Conservation (phyloP, 306 rosid species). For the Cicer yamashitae region DNA sequence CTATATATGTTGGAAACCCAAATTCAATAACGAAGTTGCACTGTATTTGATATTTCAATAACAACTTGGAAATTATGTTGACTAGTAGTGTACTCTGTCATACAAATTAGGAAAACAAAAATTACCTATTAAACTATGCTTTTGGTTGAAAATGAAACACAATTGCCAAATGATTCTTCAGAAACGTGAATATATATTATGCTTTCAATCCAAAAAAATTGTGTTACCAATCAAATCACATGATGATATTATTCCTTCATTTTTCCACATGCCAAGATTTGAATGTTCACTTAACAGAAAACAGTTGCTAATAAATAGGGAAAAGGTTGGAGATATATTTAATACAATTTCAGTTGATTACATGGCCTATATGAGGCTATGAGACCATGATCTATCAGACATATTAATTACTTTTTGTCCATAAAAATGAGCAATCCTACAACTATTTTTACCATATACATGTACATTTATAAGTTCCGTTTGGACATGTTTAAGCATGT, state of each 20-base stretch:
- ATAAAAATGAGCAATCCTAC: not conserved
- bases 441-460: conserved; percentile 36
- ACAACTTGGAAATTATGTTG: not conserved
- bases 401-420: conserved; percentile 27
- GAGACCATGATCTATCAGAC: conserved; percentile 34
- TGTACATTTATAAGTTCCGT: conserved; percentile 25
- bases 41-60: conserved; percentile 5
- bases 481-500: conserved; percentile 47
- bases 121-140: not conserved
- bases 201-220: conserved; percentile 15
- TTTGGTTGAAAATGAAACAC: conserved; percentile 47
- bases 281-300: conserved; percentile 25
- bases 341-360: conserved; percentile 31
- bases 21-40: conserved; percentile 5
- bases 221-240: conserved; percentile 41
- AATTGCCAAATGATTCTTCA: conserved; percentile 26
- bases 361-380: not conserved
- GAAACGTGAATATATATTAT: conserved; percentile 18
- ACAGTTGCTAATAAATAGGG: conserved; percentile 27
- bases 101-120: not conserved
- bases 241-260: conserved; percentile 36
- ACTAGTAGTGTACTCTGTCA: conserved; percentile 13
- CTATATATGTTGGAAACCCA: not conserved
- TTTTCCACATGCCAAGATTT: conserved; percentile 47
- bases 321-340: conserved; percentile 30